Conservation (phyloP, 495 filamentous ascomycete species). For the Penicillium steckii region DNA sequence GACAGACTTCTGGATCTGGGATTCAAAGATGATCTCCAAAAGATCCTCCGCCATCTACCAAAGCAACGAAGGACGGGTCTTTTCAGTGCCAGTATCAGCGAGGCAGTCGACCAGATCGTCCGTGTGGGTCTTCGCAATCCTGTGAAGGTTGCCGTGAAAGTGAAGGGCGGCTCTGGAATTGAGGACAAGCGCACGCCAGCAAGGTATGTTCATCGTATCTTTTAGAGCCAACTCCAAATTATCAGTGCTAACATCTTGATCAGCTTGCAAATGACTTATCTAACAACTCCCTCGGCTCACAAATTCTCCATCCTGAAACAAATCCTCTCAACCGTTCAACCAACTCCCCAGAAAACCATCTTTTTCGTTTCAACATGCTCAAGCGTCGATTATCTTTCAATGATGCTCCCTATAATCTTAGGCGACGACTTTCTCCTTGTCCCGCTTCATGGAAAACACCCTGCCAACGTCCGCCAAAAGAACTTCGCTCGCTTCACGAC, state of each 20-base stretch:
- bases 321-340: conserved; percentile 66
- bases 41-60: conserved; percentile 78
- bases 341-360: conserved; percentile 78
- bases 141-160: conserved; percentile 88
- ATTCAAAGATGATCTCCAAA: conserved; percentile 86
- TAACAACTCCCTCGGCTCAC: conserved; percentile 68
- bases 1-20: conserved; percentile 92
- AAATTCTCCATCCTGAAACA: conserved; percentile 73
- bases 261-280: conserved; percentile 85
- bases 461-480: conserved; percentile 71
- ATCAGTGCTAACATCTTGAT: conserved; percentile 1
- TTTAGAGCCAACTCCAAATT: background rate
- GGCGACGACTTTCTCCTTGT: conserved; percentile 62
- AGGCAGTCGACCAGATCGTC: conserved; percentile 90
- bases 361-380: conserved; percentile 93
- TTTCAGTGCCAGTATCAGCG: conserved; percentile 89
- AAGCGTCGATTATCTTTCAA: conserved; percentile 88
- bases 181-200: conserved; percentile 88
- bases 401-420: conserved; percentile 67
- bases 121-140: conserved; percentile 89
- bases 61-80: conserved; percentile 93
- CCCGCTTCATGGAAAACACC: conserved; percentile 87
- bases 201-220: conserved; percentile 32
- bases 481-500: conserved; percentile 79
- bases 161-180: conserved; percentile 71